Conservation (phyloP, 208 protist genomes). For the Wallacemonas sp. region DNA sequence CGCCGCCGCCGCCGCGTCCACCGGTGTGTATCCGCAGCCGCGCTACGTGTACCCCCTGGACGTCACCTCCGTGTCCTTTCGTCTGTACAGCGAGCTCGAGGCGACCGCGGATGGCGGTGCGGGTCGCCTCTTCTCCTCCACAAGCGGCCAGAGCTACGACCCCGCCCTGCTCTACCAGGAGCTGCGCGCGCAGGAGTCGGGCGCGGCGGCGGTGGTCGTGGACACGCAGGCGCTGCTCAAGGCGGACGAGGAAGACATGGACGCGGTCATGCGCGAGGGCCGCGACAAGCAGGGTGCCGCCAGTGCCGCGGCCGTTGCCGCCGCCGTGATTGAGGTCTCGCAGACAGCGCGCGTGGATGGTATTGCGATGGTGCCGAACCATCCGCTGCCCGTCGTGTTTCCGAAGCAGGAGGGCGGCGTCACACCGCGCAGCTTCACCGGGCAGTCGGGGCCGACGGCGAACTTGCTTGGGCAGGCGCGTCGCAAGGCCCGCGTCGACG, state of each 20-base stretch:
- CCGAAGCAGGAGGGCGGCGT: conserved; percentile 42
- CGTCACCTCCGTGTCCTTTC: conserved; percentile 28
- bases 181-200: conserved; percentile 38
- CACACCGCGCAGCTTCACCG: conserved; percentile 43
- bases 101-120: conserved; percentile 32
- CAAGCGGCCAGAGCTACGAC: conserved; percentile 56
- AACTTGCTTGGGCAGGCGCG: conserved; percentile 18
- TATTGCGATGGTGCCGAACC: conserved; percentile 55
- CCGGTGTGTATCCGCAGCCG: conserved; percentile 4
- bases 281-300: conserved; percentile 62
- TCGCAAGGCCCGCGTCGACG: conserved; percentile 19
- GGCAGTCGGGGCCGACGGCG: conserved; percentile 45
- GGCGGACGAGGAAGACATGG: conserved; percentile 48
- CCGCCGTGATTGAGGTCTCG: conserved; percentile 56
- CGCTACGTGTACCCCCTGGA: conserved; percentile 55
- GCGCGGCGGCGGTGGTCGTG: conserved; percentile 18
- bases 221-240: conserved; percentile 21
- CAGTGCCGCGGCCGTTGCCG: conserved; percentile 62
- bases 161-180: conserved; percentile 50
- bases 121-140: conserved; percentile 56
- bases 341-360: conserved; percentile 41
- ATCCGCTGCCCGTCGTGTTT: conserved; percentile 68
- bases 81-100: conserved; percentile 59
- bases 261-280: conserved; percentile 58
- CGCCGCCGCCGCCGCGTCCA: neutral